Evolutionary conservation across 2,329 filamentous ascomycete species (phyloP).

Genomic region (Orbilia javanica): DNA sequence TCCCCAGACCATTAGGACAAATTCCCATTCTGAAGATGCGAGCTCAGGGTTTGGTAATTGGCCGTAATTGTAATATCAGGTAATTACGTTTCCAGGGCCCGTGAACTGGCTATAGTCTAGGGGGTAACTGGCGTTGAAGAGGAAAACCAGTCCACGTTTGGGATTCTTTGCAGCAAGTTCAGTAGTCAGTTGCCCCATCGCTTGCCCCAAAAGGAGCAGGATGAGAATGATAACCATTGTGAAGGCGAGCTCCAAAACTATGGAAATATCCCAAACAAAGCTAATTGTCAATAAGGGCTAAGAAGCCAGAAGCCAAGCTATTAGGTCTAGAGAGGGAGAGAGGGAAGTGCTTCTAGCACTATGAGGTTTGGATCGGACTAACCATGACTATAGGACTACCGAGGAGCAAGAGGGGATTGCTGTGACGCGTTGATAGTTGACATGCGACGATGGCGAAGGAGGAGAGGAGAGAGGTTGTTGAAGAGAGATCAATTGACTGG

Average conservation of each 20-base stretch:
- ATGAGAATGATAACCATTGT: background rate
- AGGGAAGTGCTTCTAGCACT: too few species aligned
- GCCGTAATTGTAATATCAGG: slow-evolving; percentile 33
- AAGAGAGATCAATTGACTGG: too few species aligned
- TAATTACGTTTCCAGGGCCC: background rate
- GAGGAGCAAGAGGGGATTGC: too few species aligned
- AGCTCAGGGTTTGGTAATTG: slow-evolving; percentile 23
- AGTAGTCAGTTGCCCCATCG: background rate
- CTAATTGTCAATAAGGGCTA: background rate
- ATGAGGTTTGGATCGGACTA: background rate
- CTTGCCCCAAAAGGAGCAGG: background rate
- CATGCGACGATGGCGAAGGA: too few species aligned
- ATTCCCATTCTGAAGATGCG: slow-evolving; percentile 9
- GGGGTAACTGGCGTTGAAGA: slow-evolving; percentile 15
- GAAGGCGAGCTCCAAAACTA: too few species aligned
- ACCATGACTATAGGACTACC: too few species aligned
- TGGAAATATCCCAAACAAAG: too few species aligned
- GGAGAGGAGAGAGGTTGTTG: too few species aligned
- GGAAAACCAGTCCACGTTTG: slow-evolving; percentile 19
- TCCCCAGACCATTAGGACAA: slow-evolving; percentile 31
- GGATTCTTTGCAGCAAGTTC: background rate
- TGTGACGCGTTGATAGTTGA: too few species aligned
- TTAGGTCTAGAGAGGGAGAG: background rate
- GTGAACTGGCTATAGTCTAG: slow-evolving; percentile 2
- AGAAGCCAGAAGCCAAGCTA: background rate